Evolutionary conservation across 495 filamentous ascomycete genomes (phyloP).

Genomic region (Annulohypoxylon stygium): DNA sequence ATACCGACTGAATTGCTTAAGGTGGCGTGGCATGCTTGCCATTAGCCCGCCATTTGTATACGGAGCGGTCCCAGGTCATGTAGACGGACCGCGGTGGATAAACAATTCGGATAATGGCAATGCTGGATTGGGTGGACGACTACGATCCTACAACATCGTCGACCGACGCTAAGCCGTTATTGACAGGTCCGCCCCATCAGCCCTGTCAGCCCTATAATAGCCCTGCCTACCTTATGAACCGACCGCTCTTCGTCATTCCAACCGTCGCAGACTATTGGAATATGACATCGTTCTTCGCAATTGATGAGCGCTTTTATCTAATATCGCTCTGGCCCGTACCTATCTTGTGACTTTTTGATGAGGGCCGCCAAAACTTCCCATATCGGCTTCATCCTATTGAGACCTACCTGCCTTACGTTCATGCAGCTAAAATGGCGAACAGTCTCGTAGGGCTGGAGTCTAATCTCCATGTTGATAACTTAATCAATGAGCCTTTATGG

Average conservation of each 20-base stretch:
- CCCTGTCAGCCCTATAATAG: constrained; percentile 44
- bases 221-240: constrained; percentile 30
- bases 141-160: constrained; percentile 28
- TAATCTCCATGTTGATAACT: constrained; percentile 15
- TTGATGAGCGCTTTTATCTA: neutral
- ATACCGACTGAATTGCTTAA: constrained; percentile 3
- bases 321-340: neutral
- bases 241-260: constrained; percentile 31
- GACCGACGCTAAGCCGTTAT: constrained; percentile 44
- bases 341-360: constrained; percentile 21
- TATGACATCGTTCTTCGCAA: constrained; percentile 8
- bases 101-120: constrained; percentile 32
- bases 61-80: constrained; percentile 7
- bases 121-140: constrained; percentile 36
- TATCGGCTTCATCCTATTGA: constrained; percentile 14
- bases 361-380: constrained; percentile 6
- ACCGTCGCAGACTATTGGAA: constrained; percentile 2
- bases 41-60: constrained; percentile 18
- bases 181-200: constrained; percentile 39
- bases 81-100: constrained; percentile 33
- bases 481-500: constrained; percentile 27
- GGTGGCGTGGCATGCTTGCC: constrained; percentile 11
- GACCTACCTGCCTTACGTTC: neutral
- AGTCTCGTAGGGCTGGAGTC: constrained; percentile 15
- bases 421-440: constrained; percentile 32